Evolutionary conservation across 2,329 filamentous ascomycete species (phyloP).

Genomic region (Verticillium nonalfalfae): DNA sequence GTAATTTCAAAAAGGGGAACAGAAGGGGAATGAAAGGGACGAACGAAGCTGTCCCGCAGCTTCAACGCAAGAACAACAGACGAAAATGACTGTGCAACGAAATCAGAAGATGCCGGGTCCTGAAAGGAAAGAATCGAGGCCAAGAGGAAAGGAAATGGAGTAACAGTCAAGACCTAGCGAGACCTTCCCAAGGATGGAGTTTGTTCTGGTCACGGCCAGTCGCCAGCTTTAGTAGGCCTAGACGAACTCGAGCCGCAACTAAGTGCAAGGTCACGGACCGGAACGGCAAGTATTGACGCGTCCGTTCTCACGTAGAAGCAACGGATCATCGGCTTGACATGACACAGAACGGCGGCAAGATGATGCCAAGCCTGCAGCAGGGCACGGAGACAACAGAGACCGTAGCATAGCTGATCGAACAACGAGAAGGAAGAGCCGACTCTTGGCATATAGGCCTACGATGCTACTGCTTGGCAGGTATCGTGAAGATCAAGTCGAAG

Average conservation of each 20-base stretch:
- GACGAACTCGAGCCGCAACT: constrained; percentile 5
- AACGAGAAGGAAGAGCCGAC: not conserved
- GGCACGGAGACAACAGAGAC: not conserved
- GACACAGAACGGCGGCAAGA: constrained; percentile 2
- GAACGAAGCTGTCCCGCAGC: constrained; percentile 30
- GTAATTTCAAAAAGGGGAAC: constrained; percentile 8
- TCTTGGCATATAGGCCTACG: not conserved
- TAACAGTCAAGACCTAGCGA: constrained; percentile 16
- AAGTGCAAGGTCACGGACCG: not conserved
- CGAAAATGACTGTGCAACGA: constrained; percentile 8
- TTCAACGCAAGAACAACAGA: constrained; percentile 16
- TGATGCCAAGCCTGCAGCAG: constrained; percentile 10
- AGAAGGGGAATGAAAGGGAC: constrained; percentile 15
- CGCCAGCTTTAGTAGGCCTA: constrained; percentile 7
- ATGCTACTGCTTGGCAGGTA: not conserved
- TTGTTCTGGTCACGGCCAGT: not conserved
- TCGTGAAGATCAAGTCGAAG: not conserved
- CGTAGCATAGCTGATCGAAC: not conserved
- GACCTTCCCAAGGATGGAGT: not conserved
- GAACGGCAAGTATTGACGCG: constrained; percentile 14
- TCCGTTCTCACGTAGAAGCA: constrained; percentile 5
- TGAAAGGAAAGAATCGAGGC: constrained; percentile 14
- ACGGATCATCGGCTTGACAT: constrained; percentile 1
- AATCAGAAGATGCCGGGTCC: constrained; percentile 9
- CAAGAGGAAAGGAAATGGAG: constrained; percentile 9